phyloP scores from a whole-genome alignment of 352 stramenopile species.

The Phytophthora crassamura region DNA sequence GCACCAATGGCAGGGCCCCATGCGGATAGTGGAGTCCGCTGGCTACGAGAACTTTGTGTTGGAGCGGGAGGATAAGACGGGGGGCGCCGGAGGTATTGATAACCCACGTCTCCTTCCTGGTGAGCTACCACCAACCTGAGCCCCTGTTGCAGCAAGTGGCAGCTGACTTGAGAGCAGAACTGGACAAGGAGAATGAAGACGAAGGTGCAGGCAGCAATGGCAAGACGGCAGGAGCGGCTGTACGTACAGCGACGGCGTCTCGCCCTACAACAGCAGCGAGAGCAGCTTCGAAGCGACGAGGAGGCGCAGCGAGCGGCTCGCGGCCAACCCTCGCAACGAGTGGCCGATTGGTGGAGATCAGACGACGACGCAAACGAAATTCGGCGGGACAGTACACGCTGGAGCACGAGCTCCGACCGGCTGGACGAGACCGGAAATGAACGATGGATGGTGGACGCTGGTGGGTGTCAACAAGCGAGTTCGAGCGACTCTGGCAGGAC shows the following conservation, averaged over 20 bases:
- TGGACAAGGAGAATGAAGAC: neutral
- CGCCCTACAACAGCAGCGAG: neutral
- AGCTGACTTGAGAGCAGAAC: neutral
- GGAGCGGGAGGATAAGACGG: neutral
- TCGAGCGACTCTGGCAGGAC: neutral
- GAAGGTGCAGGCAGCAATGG: neutral
- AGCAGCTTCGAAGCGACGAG: neutral
- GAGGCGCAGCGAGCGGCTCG: too few species aligned
- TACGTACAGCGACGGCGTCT: neutral
- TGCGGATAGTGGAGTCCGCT: neutral
- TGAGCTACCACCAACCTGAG: neutral
- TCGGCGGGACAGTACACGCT: neutral
- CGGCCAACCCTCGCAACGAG: neutral
- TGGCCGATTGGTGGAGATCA: conserved; percentile 2
- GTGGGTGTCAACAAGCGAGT: neutral
- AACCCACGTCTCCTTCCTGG: conserved; percentile 8
- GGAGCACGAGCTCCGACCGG: neutral
- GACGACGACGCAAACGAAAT: conserved; percentile 1
- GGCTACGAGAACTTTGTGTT: conserved; percentile 8
- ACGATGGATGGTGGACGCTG: neutral
- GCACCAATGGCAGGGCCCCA: conserved; percentile 2
- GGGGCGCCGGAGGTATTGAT: neutral
- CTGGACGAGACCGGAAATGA: neutral
- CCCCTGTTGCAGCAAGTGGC: neutral
- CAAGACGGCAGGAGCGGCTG: neutral